A percentile compares a stretch with the other conserved stretches of the same genome.
These are phyloP conservation scores for Eremochloa ophiuroides DNA, from an alignment of 176 grass and related monocot genomes.

Conservation along the genomic window DNA sequence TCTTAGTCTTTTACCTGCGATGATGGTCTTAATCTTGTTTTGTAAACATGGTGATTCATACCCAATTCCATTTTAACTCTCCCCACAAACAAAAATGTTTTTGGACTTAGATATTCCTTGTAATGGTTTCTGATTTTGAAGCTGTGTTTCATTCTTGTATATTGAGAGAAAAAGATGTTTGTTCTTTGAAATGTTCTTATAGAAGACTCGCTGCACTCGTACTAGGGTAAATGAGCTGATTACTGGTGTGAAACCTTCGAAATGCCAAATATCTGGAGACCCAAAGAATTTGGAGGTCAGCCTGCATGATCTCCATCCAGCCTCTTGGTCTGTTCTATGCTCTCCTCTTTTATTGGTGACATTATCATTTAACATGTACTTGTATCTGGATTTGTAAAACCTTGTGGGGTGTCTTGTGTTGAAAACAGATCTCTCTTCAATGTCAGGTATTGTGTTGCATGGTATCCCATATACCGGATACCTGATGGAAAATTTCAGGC, in stretches of 20 bases:
- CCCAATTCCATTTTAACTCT: background rate
- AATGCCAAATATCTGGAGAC: slow-evolving; percentile 54
- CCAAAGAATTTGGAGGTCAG: slow-evolving; percentile 48
- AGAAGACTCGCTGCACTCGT: slow-evolving; percentile 19
- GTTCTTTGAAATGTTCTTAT: slow-evolving; percentile 22
- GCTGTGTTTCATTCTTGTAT: background rate
- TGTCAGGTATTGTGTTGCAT: slow-evolving; percentile 91
- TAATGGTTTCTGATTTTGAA: background rate
- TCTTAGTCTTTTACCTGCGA: background rate
- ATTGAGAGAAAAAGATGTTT: slow-evolving; percentile 4
- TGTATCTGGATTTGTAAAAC: slow-evolving; percentile 6
- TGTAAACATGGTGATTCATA: background rate
- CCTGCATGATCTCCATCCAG: slow-evolving; percentile 67
- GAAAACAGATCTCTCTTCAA: background rate
- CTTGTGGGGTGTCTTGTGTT: background rate
- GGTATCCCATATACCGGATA: slow-evolving; percentile 95
- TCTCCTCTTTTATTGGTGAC: slow-evolving; percentile 4
- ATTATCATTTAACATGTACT: background rate
- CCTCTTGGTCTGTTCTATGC: slow-evolving; percentile 71
- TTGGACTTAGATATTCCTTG: background rate
- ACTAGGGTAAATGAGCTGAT: slow-evolving; percentile 73
- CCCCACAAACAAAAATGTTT: background rate
- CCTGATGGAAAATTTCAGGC: slow-evolving; percentile 81
- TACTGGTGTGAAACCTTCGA: slow-evolving; percentile 22
- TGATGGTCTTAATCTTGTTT: background rate